These are phyloP conservation scores for Arachis monticola DNA, from an alignment of 331 rosid species.

Conservation along the genomic window DNA sequence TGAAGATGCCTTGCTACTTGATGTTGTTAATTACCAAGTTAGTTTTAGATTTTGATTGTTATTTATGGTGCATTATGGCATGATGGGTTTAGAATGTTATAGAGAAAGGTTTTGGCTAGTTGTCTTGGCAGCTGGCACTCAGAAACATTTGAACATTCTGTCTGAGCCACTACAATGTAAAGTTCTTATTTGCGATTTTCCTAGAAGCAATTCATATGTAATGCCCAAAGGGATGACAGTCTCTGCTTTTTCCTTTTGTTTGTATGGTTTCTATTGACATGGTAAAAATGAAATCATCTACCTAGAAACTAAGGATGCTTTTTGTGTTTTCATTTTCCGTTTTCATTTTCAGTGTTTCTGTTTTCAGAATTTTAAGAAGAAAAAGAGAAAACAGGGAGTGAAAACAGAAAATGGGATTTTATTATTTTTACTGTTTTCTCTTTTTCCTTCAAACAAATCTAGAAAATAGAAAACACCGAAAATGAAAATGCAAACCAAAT, in stretches of 20 bases:
- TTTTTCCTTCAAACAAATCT: no score
- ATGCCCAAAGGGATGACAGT: slow-evolving; percentile 13
- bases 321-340: no score
- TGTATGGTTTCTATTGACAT: slow-evolving; percentile 9
- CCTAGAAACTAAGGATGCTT: not conserved
- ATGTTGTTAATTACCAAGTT: not conserved
- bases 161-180: not conserved
- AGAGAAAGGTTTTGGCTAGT: slow-evolving; percentile 3
- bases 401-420: no score
- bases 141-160: not conserved
- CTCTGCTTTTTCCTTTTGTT: slow-evolving; percentile 2
- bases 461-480: no score
- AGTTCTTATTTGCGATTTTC: slow-evolving; percentile 20
- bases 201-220: slow-evolving; percentile 7
- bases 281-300: not conserved
- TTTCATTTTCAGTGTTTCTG: no score
- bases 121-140: not conserved
- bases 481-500: no score
- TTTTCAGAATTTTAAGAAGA: no score
- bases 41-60: slow-evolving; percentile 4
- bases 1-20: not conserved
- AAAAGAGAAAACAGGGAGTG: no score
- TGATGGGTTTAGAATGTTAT: slow-evolving; percentile 24
- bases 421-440: no score
- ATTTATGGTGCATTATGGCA: slow-evolving; percentile 16